phyloP scores from a whole-genome alignment of 345 rosid species.

The Bruguiera gymnorhiza region DNA sequence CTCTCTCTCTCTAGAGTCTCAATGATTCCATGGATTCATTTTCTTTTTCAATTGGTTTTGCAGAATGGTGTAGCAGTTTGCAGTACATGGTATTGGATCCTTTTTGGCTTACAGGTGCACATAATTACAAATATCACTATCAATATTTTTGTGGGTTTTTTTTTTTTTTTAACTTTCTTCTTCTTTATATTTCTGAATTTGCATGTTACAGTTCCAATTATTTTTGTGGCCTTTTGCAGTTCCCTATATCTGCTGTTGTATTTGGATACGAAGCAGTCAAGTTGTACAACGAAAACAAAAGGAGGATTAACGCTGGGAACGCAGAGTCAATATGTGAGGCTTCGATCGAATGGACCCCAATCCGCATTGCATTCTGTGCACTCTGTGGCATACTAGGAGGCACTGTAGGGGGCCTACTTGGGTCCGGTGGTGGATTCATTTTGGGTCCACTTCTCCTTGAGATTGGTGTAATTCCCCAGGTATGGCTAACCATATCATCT shows the following conservation, averaged over 20 bases:
- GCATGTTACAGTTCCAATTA: background rate
- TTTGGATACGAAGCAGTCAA: conserved; percentile 71
- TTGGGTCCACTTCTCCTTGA: conserved; percentile 93
- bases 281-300: conserved; percentile 51
- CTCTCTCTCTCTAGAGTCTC: background rate
- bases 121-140: background rate
- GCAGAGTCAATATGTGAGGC: conserved; percentile 72
- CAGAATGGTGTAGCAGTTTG: conserved; percentile 74
- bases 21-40: conserved; percentile 12
- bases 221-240: conserved; percentile 34
- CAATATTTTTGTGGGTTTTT: background rate
- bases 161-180: background rate
- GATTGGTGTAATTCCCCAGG: conserved; percentile 97
- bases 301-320: conserved; percentile 57
- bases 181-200: background rate
- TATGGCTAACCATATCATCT: conserved; percentile 1
- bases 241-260: conserved; percentile 55
- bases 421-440: conserved; percentile 97
- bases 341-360: conserved; percentile 77
- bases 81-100: conserved; percentile 67
- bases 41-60: conserved; percentile 10
- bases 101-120: conserved; percentile 76
- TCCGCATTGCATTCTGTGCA: conserved; percentile 71
- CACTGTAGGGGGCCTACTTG: conserved; percentile 86
- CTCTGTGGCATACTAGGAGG: conserved; percentile 82